phyloP scores from a whole-genome alignment of 1,284 basidiomycete species.

The Abortiporus biennis region DNA sequence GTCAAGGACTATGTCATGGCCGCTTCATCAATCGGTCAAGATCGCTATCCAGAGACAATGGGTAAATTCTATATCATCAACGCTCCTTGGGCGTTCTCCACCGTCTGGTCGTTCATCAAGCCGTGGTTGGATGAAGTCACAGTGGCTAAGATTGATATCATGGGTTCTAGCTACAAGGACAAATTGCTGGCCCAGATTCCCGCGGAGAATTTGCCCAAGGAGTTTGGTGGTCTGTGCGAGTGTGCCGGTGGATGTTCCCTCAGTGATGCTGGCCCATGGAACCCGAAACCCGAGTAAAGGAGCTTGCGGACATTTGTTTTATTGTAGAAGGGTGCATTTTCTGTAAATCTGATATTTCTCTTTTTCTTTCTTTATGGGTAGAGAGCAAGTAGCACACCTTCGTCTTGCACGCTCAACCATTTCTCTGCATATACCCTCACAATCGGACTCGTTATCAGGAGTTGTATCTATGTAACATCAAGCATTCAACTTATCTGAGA shows the following conservation, averaged over 20 bases:
- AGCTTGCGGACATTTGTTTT: too few relatives aligned
- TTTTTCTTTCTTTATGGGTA: too few relatives aligned
- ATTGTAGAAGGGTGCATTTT: too few relatives aligned
- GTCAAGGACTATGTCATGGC: conserved; percentile 90
- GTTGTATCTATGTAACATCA: too few relatives aligned
- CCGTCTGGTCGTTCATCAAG: conserved; percentile 88
- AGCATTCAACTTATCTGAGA: too few relatives aligned
- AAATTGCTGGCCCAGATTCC: conserved; percentile 79
- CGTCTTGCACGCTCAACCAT: too few relatives aligned
- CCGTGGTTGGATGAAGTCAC: conserved; percentile 95
- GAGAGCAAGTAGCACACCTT: too few relatives aligned
- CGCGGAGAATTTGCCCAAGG: conserved; percentile 75
- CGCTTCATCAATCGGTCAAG: conserved; percentile 82
- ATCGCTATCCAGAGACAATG: conserved; percentile 93
- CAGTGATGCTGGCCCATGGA: conserved; percentile 94
- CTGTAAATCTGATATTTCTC: too few relatives aligned
- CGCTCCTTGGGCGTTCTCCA: conserved; percentile 87
- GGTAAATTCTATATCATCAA: conserved; percentile 97
- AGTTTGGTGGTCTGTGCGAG: conserved; percentile 81
- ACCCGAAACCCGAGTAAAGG: too few relatives aligned
- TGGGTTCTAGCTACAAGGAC: conserved; percentile 62
- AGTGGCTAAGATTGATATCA: conserved; percentile 86
- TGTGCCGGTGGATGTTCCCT: conserved; percentile 82
- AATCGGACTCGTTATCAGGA: too few relatives aligned
- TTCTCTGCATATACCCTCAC: too few relatives aligned